Percentiles rank a stretch among this genome's conserved stretches.
These are phyloP conservation scores for Schizosaccharomyces cryophilus DNA, from an alignment of 805 yeast species.

Conservation along the genomic window DNA sequence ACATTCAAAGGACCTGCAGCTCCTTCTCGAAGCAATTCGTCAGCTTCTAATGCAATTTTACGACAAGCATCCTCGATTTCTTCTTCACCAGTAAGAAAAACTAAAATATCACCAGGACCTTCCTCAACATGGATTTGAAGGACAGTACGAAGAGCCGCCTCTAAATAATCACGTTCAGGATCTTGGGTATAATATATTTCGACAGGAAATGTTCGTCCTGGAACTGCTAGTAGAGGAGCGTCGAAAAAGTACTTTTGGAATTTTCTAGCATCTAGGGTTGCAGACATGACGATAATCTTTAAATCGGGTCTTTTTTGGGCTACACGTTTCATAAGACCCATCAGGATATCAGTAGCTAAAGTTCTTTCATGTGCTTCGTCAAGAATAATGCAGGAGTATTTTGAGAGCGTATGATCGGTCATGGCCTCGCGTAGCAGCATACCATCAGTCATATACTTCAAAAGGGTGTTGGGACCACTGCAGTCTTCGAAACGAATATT, in stretches of 20 bases:
- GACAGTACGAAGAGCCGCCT: slow-evolving; percentile 85
- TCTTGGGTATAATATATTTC: slow-evolving; percentile 94
- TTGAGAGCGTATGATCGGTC: slow-evolving; percentile 66
- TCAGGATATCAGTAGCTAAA: slow-evolving; percentile 79
- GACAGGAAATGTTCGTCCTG: slow-evolving; percentile 94
- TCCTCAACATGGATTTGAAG: slow-evolving; percentile 93
- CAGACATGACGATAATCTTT: slow-evolving; percentile 88
- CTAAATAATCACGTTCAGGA: slow-evolving; percentile 80
- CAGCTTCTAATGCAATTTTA: slow-evolving; percentile 67
- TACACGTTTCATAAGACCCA: slow-evolving; percentile 80
- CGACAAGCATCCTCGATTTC: slow-evolving; percentile 94
- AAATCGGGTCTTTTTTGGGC: slow-evolving; percentile 60
- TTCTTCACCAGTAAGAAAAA: slow-evolving; percentile 88
- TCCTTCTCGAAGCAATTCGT: slow-evolving; percentile 68
- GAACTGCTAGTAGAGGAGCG: slow-evolving; percentile 37
- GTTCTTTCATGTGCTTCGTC: slow-evolving; percentile 99
- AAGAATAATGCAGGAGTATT: slow-evolving; percentile 71
- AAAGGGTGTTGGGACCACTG: slow-evolving; percentile 51
- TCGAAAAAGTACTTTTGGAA: slow-evolving; percentile 54
- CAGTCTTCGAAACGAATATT: slow-evolving; percentile 82
- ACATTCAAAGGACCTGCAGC: slow-evolving; percentile 73
- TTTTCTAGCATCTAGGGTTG: slow-evolving; percentile 90
- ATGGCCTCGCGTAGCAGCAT: slow-evolving; percentile 91
- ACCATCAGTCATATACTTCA: slow-evolving; percentile 97
- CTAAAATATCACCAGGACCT: slow-evolving; percentile 67